Base-by-base conservation (phyloP, 2,329 filamentous ascomycete species). In the Westerdykella aurantiaca region DNA sequence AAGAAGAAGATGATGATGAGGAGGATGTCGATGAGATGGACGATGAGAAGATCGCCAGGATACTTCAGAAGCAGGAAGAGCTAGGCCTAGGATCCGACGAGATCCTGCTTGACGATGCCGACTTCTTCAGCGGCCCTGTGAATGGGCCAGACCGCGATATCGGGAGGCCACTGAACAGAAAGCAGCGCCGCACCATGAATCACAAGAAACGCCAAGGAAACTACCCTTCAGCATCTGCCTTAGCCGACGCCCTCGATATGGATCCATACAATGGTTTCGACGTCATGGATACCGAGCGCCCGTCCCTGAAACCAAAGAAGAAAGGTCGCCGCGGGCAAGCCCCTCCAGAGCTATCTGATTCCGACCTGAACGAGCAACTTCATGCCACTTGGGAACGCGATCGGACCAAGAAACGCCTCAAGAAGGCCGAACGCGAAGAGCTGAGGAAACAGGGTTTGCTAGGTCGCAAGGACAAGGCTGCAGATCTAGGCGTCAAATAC, bases 251-350 rank as follows among this genome's bases (percentile, higher is more conserved):
- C 0, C 67, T 82, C 2, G 77, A 81, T n/a, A 66, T 71, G 49
- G 76, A 79, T 51, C 76, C 78, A 44, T 74, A 82, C 44, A 81
- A 84, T 47, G 85, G 81, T 7, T 83, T 95, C 50, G 88, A 95
- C 58, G 73, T 94, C 37, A 91, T 93, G 83, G 87, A 95, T 57
- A 88, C 86, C 69, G 78, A 86, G 13, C 76, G 82, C 21, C 81
- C 83, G 1, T 88, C 81, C 42, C 64, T 89, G 5, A 78, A 75
- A 43, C 80, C 76, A 49, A 83, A 80, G 57, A 72, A 77, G 51
- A 88, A 86, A 63, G 81, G 80, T 35, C 73, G 75, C 12, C 78
- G 79, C 49, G 74, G 72, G 37, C 71, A 75, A 41, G 65, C 76
- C 37, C 70, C 73, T 4, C 66, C 74, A 12, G 68, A 67, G 10